phyloP scores from a whole-genome alignment of 768 basidiomycete genomes.

The Myochromella boudieri region DNA sequence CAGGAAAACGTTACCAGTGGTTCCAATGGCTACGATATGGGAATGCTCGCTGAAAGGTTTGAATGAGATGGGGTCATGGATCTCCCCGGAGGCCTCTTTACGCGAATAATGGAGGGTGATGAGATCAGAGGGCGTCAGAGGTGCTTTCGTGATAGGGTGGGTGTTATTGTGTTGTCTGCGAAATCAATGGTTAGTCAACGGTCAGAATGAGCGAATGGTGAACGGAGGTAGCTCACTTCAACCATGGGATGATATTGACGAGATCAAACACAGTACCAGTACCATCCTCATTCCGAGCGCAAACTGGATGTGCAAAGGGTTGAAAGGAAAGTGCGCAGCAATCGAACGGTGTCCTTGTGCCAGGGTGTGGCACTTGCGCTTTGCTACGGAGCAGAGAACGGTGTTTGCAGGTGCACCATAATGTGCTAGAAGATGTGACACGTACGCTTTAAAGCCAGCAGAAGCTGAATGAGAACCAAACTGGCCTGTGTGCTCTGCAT shows the following conservation, averaged over 20 bases:
- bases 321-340: constrained; percentile 92
- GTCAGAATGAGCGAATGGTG: constrained; percentile 3
- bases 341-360: constrained; percentile 77
- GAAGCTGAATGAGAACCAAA: constrained; percentile 83
- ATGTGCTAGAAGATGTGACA: constrained; percentile 2
- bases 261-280: constrained; percentile 84
- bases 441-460: constrained; percentile 66
- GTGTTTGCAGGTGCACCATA: constrained; percentile 6
- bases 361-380: constrained; percentile 63
- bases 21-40: constrained; percentile 87
- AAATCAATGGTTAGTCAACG: constrained; percentile 12
- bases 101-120: constrained; percentile 81
- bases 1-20: constrained; percentile 91
- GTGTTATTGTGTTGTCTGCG: constrained; percentile 78
- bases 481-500: constrained; percentile 81
- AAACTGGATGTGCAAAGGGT: constrained; percentile 86
- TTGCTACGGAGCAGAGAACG: constrained; percentile 45
- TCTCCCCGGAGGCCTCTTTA: constrained; percentile 79
- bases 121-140: constrained; percentile 69
- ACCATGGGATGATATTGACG: constrained; percentile 91
- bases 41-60: constrained; percentile 97
- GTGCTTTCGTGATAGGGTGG: constrained; percentile 74
- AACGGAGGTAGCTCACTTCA: constrained; percentile 70
- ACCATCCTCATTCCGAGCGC: constrained; percentile 79
- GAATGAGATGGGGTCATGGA: constrained; percentile 96